Base-by-base conservation (phyloP, 352 stramenopile genomes). In the Pythium utonaiense region DNA sequence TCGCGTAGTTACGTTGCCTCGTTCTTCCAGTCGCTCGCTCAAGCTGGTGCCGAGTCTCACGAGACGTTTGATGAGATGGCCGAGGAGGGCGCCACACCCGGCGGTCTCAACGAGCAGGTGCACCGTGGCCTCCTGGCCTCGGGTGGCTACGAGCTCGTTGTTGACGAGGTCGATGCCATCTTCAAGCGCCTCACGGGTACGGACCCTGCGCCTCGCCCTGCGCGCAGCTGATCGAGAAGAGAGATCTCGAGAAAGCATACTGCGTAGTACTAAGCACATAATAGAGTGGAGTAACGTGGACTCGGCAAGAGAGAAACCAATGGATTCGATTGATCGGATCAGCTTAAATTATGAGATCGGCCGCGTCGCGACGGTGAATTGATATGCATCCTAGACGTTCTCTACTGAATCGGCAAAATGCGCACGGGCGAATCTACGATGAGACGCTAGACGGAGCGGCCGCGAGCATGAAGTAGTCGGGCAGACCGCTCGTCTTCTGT, bases 41-140 rank as follows among this genome's bases (percentile, higher is more conserved):
- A 87, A 44, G 83, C 80, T 13, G 86, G 86, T 28, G 77, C 73
- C 17, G 79, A 88, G 41, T 92, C 86, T 25, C 78, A 69, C 17
- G 83, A 93, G 54, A 56, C 66, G 9, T 95, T 95, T 59, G 79
- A 88, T 25, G 86, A 91, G 34, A 95, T 95, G 86, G 83, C 83
- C 10, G 77, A 93, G 17, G 86, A 95, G 59, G 86, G 75, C 30
- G 86, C 86, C 25, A 95, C 86, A 34, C 72, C 86, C 6, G 83
- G 86, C 24, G 86, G 86, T 7, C 74, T 95, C 42, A 95, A 95
- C 61, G 86, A 92, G 58, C 86, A 95, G 60, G 84, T 92, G 41
- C 86, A 95, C 68, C 77, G 78, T 21, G 80, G 81, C 7, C 70
- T 95, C 22, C 58, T 76, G 40, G 69, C 66, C 50, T 83, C 79